Base-by-base conservation (phyloP, 202 grass and related monocot genomes). In the Saccharum hybrid region DNA sequence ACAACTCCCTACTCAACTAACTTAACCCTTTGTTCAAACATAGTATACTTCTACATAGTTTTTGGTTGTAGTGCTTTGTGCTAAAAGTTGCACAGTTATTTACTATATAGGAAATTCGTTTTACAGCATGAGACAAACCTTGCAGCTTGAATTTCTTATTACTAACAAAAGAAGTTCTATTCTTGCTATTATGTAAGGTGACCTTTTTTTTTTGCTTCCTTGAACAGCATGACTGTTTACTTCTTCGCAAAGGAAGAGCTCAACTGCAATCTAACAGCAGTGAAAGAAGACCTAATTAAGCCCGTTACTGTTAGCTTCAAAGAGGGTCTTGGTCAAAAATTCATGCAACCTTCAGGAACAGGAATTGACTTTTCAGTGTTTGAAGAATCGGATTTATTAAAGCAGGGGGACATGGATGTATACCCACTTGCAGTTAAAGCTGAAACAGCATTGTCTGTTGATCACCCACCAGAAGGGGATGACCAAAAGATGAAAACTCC, bases 301-400 rank as follows among this genome's bases (percentile, higher is more conserved):
- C 94, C 94, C 48, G 71, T 97, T 75, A 94, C 86, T 66, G 83
- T 97, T 65, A 89, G 84, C 78, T 97, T 97, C 79, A 85, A 85
- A 64, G 90, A 93, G 86, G 94, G 94, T 66, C 94, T 97, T 82
- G 94, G 90, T 74, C 94, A 97, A 83, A 97, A 97, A 72, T 97
- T 97, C 75, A 88, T 84, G 41, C 94, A 97, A 77, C 90, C 92
- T 83, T 94, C 94, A 79, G 94, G 94, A 66, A 91, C 94, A 39
- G 94, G 94, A 85, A 88, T 97, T 26, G 82, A 93, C 66, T 90
- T 97, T 66, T 91, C 86, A 13, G 73, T 63, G n/a, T 91, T 97
- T 79, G 84, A 90, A 63, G 92, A 94, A 69, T 87, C 82, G 5
- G 90, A 94, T 33, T 87, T 97, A 40, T 63, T 90, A 49, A 97